Evolutionary conservation across 805 yeast genomes (phyloP).

Genomic region (Barnettozyma vustinii): DNA sequence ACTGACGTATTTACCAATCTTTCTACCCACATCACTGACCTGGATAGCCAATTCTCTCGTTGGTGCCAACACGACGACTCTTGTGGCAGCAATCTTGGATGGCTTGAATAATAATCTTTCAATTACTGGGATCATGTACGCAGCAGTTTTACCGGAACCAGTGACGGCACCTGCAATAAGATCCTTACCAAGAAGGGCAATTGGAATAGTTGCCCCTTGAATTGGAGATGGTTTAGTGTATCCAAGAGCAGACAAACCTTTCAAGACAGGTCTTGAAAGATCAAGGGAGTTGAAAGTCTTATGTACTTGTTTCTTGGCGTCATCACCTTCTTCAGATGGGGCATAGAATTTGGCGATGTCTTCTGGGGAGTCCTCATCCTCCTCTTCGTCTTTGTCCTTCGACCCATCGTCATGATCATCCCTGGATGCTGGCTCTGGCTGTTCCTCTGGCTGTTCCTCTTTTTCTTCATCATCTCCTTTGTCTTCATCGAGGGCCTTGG

Average conservation of each 20-base stretch:
- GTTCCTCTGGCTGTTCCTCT: slow-evolving; percentile 25
- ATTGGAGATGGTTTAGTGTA: slow-evolving; percentile 90
- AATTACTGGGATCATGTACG: slow-evolving; percentile 91
- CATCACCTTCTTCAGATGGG: slow-evolving; percentile 45
- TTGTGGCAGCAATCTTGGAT: slow-evolving; percentile 74
- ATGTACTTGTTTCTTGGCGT: slow-evolving; percentile 48
- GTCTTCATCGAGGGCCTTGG: slow-evolving; percentile 16
- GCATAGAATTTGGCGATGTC: slow-evolving; percentile 80
- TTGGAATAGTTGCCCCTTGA: slow-evolving; percentile 90
- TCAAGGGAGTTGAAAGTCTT: slow-evolving; percentile 69
- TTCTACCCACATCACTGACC: slow-evolving; percentile 88
- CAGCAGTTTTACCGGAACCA: slow-evolving; percentile 99
- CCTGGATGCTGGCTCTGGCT: slow-evolving; percentile 12
- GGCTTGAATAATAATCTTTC: slow-evolving; percentile 91
- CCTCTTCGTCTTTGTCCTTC: slow-evolving; percentile 25
- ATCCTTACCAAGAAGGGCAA: slow-evolving; percentile 90
- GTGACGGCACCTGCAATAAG: slow-evolving; percentile 99
- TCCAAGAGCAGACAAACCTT: slow-evolving; percentile 75
- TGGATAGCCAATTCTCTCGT: slow-evolving; percentile 98
- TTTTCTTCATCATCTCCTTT: slow-evolving; percentile 27
- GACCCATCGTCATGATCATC: slow-evolving; percentile 31
- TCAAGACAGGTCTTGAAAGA: slow-evolving; percentile 84
- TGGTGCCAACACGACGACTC: slow-evolving; percentile 89
- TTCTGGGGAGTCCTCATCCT: slow-evolving; percentile 66
- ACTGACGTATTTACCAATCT: slow-evolving; percentile 69